Evolutionary conservation across 2,329 filamentous ascomycete genomes (phyloP).

Genomic region (Zelopaecilomyces penicillatus): DNA sequence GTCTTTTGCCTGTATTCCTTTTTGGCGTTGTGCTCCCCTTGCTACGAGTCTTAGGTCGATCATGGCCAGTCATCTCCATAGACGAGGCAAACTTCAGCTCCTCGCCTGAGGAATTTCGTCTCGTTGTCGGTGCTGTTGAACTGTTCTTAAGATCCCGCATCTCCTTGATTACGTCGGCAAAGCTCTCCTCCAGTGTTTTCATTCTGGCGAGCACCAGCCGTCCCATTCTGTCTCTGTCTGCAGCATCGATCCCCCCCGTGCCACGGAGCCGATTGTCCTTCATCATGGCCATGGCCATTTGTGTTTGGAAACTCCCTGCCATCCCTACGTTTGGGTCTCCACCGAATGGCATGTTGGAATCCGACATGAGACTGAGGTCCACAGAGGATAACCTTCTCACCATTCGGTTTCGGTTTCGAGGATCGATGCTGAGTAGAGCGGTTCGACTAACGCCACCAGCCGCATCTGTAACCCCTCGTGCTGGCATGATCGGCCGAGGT

Average conservation of each 20-base stretch:
- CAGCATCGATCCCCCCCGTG: conserved; percentile 26
- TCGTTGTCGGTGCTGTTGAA: conserved; percentile 38
- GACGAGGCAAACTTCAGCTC: conserved; percentile 20
- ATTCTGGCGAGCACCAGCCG: conserved; percentile 79
- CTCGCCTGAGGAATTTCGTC: conserved; percentile 44
- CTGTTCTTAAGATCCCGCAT: conserved; percentile 55
- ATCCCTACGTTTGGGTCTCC: conserved; percentile 54
- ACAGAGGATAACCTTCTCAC: conserved; percentile 51
- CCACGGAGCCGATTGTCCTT: conserved; percentile 44
- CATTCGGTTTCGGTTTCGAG: conserved; percentile 31
- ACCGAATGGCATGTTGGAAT: conserved; percentile 45
- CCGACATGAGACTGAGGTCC: conserved; percentile 66
- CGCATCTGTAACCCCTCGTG: conserved; percentile 25
- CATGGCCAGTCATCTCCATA: conserved; percentile 27
- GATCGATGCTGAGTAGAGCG: conserved; percentile 43
- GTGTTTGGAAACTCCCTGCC: conserved; percentile 71
- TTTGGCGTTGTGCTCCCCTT: conserved; percentile 20
- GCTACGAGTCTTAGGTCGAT: conserved; percentile 18
- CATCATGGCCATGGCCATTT: conserved; percentile 66
- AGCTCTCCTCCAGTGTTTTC: conserved; percentile 87
- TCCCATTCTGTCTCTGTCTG: conserved; percentile 60
- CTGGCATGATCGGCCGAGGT: conserved; percentile 45
- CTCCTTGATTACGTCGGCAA: conserved; percentile 77
- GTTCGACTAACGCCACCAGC: conserved; percentile 29
- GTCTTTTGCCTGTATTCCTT: conserved; percentile 21